phyloP scores from a whole-genome alignment of 805 yeast species.

The Kuraishia ogatae region DNA sequence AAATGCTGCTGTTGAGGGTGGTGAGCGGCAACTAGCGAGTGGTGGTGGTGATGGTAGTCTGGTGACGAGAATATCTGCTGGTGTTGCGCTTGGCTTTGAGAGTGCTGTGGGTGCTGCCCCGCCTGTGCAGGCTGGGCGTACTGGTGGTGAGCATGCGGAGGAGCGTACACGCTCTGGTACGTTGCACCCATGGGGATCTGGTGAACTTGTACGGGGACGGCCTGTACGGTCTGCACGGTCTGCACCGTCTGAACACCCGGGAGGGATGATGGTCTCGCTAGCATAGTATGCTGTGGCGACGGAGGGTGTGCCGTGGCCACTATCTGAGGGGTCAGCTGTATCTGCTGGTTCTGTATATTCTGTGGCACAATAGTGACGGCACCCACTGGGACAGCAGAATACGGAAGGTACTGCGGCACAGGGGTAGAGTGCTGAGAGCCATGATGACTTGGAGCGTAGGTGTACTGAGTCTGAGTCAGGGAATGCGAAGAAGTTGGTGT shows the following conservation, averaged over 20 bases:
- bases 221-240: not conserved
- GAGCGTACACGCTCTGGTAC: conserved; percentile 1
- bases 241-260: not conserved
- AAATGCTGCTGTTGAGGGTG: not conserved
- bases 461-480: not conserved
- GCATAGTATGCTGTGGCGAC: not conserved
- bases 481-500: not conserved
- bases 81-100: not conserved
- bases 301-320: not conserved
- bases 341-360: not conserved
- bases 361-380: not conserved
- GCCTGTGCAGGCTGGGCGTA: not conserved
- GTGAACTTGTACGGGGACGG: not conserved
- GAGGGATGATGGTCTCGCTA: not conserved
- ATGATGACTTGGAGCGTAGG: not conserved
- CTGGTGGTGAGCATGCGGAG: not conserved
- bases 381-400: not conserved
- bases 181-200: conserved; percentile 2
- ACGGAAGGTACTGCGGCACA: not conserved
- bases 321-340: not conserved
- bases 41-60: not conserved
- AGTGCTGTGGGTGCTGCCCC: no score
- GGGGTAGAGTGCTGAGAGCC: not conserved
- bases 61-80: not conserved
- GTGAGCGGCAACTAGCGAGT: not conserved